Conservation (phyloP, 2,329 filamentous ascomycete genomes). For the Botrytis elliptica region DNA sequence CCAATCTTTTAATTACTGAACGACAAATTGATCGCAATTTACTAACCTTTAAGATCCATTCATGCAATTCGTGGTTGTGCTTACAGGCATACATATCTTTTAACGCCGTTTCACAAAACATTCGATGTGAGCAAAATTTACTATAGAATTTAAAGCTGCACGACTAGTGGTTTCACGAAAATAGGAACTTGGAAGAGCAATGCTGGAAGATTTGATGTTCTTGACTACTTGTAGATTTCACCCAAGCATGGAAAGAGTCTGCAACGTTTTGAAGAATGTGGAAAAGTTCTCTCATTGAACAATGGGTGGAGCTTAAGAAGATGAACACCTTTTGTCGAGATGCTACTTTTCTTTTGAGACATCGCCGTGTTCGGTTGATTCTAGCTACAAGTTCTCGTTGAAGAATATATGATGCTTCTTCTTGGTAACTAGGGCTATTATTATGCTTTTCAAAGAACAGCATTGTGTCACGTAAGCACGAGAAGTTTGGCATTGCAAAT, state of each 20-base stretch:
- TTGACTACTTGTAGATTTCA: not conserved
- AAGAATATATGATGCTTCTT: not conserved
- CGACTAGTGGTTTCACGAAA: not conserved
- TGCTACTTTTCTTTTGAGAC: not conserved
- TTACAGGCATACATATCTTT: not conserved
- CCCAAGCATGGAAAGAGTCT: too few relatives aligned
- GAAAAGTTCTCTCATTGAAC: not conserved
- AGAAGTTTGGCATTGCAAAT: too few relatives aligned
- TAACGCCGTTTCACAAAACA: not conserved
- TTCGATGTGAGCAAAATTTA: not conserved
- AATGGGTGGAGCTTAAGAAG: not conserved
- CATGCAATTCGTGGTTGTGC: not conserved
- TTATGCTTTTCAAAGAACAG: too few relatives aligned
- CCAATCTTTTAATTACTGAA: not conserved
- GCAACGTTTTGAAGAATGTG: not conserved
- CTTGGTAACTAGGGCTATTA: too few relatives aligned
- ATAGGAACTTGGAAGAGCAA: not conserved
- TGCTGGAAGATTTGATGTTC: not conserved
- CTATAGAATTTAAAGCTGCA: not conserved
- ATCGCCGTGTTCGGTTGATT: rapidly evolving
- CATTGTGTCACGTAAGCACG: too few relatives aligned
- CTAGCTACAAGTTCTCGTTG: not conserved
- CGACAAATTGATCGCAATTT: not conserved
- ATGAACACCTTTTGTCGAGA: not conserved
- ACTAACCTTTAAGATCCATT: not conserved